Evolutionary conservation across 306 rosid species (phyloP), one percentile per base, ranked within the genome.

Genomic region (Pterocarpus macrocarpus): DNA sequence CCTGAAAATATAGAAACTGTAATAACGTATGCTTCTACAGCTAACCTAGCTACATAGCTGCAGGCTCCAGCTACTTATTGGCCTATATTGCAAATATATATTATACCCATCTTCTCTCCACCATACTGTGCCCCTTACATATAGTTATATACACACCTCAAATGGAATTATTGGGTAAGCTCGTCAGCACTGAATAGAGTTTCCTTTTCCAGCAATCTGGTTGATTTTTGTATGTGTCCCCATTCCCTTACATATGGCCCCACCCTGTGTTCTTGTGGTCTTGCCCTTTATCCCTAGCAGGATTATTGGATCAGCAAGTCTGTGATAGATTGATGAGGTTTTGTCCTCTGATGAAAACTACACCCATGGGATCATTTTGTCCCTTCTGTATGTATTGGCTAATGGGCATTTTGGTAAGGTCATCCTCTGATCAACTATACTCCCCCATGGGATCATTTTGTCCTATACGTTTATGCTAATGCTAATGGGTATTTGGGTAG

Each of bases 181-280:
- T 81, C 32, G 64, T 44, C 61, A 47, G 33, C 36, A 76, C 43
- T 67, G 85, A 82, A 62, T 52, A 72, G 79, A 85, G 79, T 62
- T 79, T 34, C 82, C 75, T 73, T 84, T 79, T 45, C 61, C 81
- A 71, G 85, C 36, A 79, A 87, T 70, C 62, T 85, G 79, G 74
- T 75, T 81, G 85, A 82, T 86, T 62, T 82, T 62, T 76, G 45
- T 63, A 55, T 73, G 82, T 77, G 77, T 82, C 83, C 61, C 82
- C 83, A 61, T 77, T 80, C 72, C 84, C 77, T 84, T 71, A 81
- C 85, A 86, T 86, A 67, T 69, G 89, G 87, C 39, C 87, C 90
- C 88, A 82, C 78, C 39, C 59, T 78, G 9, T 69, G 8, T 80
- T 74, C 32, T 5, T 77, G 86, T 85, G 86, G 88, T 86, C 87